Conservation (phyloP, 495 filamentous ascomycete genomes). For the Neurospora intermedia region DNA sequence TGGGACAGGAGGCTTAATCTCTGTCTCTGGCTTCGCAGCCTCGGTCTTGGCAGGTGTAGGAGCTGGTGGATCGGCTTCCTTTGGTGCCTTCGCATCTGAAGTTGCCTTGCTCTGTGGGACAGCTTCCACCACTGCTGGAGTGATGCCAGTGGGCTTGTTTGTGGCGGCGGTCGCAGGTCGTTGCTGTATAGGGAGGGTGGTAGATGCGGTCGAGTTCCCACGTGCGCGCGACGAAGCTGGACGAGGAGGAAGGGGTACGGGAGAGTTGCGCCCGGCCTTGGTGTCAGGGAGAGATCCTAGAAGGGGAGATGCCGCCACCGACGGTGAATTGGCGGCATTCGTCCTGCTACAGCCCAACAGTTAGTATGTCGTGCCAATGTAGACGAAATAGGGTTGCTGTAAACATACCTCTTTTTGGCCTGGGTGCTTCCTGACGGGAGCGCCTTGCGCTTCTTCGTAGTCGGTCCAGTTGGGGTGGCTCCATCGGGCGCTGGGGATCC, state of each 20-base stretch:
- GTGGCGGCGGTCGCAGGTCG: constrained; percentile 51
- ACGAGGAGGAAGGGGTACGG: constrained; percentile 33
- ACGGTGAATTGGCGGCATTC: constrained; percentile 49
- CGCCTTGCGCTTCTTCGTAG: constrained; percentile 55
- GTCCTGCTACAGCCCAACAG: constrained; percentile 13
- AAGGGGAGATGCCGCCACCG: constrained; percentile 62
- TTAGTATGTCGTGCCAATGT: neutral
- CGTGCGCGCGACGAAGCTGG: constrained; percentile 57
- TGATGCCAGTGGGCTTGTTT: constrained; percentile 28
- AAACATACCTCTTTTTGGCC: constrained; percentile 60
- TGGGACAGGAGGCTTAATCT: constrained; percentile 7
- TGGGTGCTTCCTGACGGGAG: constrained; percentile 50
- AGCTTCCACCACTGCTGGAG: constrained; percentile 17
- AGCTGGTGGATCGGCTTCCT: constrained; percentile 14
- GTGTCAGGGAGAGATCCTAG: constrained; percentile 48
- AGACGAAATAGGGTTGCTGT: neutral
- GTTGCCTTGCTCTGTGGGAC: constrained; percentile 21
- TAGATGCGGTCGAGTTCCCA: constrained; percentile 52
- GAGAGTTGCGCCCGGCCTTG: constrained; percentile 28
- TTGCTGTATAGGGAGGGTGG: constrained; percentile 40
- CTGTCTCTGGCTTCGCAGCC: constrained; percentile 11
- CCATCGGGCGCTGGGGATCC: constrained; percentile 52
- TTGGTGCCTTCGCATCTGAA: constrained; percentile 21
- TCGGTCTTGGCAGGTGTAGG: constrained; percentile 7
- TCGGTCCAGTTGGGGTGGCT: neutral